Base-by-base conservation (phyloP, 192 early-diverging fungal species). In the Backusella macrospora region DNA sequence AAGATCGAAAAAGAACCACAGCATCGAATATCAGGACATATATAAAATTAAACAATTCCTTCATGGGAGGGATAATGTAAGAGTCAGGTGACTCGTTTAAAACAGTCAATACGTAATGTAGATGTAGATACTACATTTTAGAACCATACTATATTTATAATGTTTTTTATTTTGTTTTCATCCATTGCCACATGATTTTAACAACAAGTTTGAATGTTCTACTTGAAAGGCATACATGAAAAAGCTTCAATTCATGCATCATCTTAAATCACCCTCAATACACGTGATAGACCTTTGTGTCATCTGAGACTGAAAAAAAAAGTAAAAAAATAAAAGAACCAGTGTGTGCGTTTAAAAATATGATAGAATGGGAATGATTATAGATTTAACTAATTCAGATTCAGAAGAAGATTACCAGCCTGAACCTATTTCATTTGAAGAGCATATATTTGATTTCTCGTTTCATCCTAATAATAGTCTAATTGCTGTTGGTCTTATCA, bases 381-480 rank as follows among this genome's bases (percentile, higher is more conserved):
- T 59, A 23, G 52, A 59, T 59, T 59, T 59, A 59, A 59, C 52
- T 26, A 59, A 59, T 26, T 59, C 52, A 70, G 34, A 71, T 45
- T 29, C 44, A 23, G 23, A 42, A 73, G 76, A 65, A 64, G 67
- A 48, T n/a, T 37, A 78, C 12, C 76, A 80, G 45, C 81, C 80
- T 23, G 76, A 81, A 45, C 72, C 81, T 16, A 74, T 86, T 44
- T 44, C 67, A 3, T 89, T 89, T 72, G 76, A 84, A 64, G 76
- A 82, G 64, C 81, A 83, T 66, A 78, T 86, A 46, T 87, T 90
- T 83, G 86, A 87, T 77, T 82, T 93, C 75, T 81, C 85, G 1
- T 93, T 94, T 80, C 92, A 93, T 77, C 92, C 94, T 8, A 70
- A 72, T 0, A 79, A 89, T 42, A 74, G 86, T 68, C 79, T 95